phyloP scores from a whole-genome alignment of 1,284 basidiomycete species.

The Pseudozyma sp. region DNA sequence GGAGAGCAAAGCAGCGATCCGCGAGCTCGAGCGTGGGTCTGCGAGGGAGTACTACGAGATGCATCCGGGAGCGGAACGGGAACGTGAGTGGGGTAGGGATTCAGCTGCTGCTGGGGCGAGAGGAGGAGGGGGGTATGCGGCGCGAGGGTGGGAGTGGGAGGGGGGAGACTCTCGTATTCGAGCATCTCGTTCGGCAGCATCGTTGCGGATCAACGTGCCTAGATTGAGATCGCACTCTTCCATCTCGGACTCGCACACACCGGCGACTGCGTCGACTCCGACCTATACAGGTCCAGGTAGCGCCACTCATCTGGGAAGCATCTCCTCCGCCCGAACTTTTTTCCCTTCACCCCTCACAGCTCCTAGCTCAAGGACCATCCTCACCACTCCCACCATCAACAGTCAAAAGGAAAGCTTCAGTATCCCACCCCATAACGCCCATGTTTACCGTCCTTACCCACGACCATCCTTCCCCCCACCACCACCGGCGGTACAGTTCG shows the following conservation, averaged over 20 bases:
- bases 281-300: conserved; percentile 21
- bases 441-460: neutral
- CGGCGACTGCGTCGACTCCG: neutral
- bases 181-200: conserved; percentile 1
- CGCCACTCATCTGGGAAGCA: conserved; percentile 16
- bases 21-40: conserved; percentile 2
- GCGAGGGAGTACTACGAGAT: too few relatives aligned
- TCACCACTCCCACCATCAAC: conserved; percentile 13
- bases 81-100: too few relatives aligned
- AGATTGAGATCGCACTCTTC: neutral
- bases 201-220: conserved; percentile 24
- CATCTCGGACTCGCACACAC: neutral
- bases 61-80: too few relatives aligned
- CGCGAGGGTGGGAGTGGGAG: too few relatives aligned
- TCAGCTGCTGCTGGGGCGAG: too few relatives aligned
- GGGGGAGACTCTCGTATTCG: neutral
- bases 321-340: neutral
- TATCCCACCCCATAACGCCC: neutral
- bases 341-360: neutral
- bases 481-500: neutral
- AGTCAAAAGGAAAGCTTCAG: conserved; percentile 37
- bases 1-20: conserved; percentile 8
- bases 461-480: neutral
- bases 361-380: neutral
- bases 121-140: too few relatives aligned